Evolutionary conservation across 1,284 basidiomycete species (phyloP).

Genomic region (Wallemia ichthyophaga): DNA sequence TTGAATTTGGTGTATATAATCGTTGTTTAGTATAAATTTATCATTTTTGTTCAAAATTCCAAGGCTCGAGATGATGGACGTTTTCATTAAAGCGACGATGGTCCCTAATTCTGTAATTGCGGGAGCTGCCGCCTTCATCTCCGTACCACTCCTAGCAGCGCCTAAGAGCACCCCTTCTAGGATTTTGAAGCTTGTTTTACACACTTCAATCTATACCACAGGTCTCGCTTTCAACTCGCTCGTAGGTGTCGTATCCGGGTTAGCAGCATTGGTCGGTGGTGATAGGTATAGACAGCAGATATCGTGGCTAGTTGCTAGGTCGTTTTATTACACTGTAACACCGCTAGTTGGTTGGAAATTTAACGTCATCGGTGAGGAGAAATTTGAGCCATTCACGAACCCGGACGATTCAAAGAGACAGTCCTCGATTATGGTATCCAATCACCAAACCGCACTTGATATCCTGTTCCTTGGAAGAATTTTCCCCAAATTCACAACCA

Average conservation of each 20-base stretch:
- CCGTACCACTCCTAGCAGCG: background rate
- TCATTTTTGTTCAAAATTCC: too few relatives aligned
- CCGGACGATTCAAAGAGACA: conserved; percentile 13
- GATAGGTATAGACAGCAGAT: conserved; percentile 35
- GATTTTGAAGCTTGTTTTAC: background rate
- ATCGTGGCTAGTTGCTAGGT: conserved; percentile 54
- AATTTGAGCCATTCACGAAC: conserved; percentile 22
- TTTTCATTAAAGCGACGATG: background rate
- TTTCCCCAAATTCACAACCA: conserved; percentile 50
- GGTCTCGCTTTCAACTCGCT: conserved; percentile 35
- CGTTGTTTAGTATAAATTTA: too few relatives aligned
- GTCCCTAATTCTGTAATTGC: background rate
- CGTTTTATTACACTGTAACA: conserved; percentile 44
- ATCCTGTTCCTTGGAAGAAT: conserved; percentile 56
- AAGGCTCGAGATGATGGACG: background rate
- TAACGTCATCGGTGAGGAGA: conserved; percentile 38
- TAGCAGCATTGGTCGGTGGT: conserved; percentile 38
- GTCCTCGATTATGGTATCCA: conserved; percentile 50
- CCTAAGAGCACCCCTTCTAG: background rate
- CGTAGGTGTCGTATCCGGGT: conserved; percentile 40
- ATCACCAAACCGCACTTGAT: conserved; percentile 84
- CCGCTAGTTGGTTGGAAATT: conserved; percentile 37
- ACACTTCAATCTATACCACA: background rate
- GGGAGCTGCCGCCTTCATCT: background rate
- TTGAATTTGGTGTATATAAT: too few relatives aligned